phyloP scores from a whole-genome alignment of 164 flowering plant genomes.

The Nymphaea thermarum region DNA sequence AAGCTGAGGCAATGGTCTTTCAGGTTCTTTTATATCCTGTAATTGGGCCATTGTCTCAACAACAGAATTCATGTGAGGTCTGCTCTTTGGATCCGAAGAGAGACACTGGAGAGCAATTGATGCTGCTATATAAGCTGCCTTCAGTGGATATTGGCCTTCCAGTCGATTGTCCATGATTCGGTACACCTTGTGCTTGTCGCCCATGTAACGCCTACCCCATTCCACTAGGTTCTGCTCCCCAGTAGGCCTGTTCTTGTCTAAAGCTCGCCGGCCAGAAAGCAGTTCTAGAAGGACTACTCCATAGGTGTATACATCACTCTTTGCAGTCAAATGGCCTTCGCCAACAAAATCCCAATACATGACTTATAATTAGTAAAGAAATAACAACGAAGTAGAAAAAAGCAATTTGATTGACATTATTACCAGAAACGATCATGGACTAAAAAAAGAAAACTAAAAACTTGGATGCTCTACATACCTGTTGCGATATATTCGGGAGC shows the following conservation, averaged over 20 bases:
- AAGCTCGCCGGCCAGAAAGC: slow-evolving; percentile 58
- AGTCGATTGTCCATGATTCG: slow-evolving; percentile 60
- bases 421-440: background rate
- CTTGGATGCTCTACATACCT: background rate
- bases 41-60: slow-evolving; percentile 49
- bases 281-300: slow-evolving; percentile 90
- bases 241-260: slow-evolving; percentile 78
- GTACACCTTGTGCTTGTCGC: slow-evolving; percentile 49
- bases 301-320: slow-evolving; percentile 79
- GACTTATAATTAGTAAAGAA: background rate
- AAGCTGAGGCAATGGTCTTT: background rate
- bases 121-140: slow-evolving; percentile 39
- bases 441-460: background rate
- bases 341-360: background rate
- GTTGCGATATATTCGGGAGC: slow-evolving; percentile 2
- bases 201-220: slow-evolving; percentile 71
- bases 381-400: background rate
- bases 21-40: slow-evolving; percentile 27
- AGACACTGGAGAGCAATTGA: slow-evolving; percentile 53
- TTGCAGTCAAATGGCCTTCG: slow-evolving; percentile 71
- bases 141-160: slow-evolving; percentile 57
- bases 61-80: slow-evolving; percentile 68
- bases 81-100: slow-evolving; percentile 37
- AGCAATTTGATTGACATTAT: background rate
- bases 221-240: slow-evolving; percentile 76